phyloP scores from a whole-genome alignment of 2,329 filamentous ascomycete genomes.

The Dactylella cylindrospora region DNA sequence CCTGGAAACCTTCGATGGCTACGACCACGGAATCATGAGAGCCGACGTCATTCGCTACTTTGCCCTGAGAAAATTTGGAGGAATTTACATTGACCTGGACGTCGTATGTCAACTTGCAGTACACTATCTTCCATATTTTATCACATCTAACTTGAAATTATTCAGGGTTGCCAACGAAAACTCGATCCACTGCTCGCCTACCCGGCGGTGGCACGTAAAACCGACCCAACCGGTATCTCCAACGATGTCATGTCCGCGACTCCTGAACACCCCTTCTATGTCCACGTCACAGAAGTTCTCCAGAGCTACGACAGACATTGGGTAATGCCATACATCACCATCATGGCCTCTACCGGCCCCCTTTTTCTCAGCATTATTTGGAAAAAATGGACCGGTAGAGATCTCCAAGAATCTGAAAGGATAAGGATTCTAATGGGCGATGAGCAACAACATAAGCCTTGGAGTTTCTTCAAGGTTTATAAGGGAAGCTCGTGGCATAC shows the following conservation, averaged over 20 bases:
- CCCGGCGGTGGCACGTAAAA: conserved; percentile 70
- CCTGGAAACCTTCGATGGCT: conserved; percentile 70
- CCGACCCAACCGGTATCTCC: conserved; percentile 73
- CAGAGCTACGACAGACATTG: conserved; percentile 68
- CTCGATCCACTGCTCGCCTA: conserved; percentile 69
- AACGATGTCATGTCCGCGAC: conserved; percentile 78
- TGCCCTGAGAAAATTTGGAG: conserved; percentile 72
- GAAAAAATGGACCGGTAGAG: conserved; percentile 68
- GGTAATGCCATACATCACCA: conserved; percentile 71
- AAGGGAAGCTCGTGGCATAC: conserved; percentile 57
- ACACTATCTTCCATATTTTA: conserved; percentile 1
- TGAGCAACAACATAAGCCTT: conserved; percentile 64
- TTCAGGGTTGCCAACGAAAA: conserved; percentile 66
- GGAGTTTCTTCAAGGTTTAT: conserved; percentile 70
- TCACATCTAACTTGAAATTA: neutral
- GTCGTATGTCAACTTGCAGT: conserved; percentile 56
- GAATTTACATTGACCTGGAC: conserved; percentile 79
- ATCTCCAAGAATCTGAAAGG: conserved; percentile 57
- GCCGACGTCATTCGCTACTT: conserved; percentile 80
- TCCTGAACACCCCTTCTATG: conserved; percentile 73
- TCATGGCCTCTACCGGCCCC: conserved; percentile 77
- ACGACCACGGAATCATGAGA: conserved; percentile 73
- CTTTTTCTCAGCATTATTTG: conserved; percentile 74
- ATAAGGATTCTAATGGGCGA: conserved; percentile 69
- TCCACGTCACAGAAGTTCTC: conserved; percentile 67